phyloP scores from a whole-genome alignment of 768 basidiomycete species.

The Suillus brevipes region DNA sequence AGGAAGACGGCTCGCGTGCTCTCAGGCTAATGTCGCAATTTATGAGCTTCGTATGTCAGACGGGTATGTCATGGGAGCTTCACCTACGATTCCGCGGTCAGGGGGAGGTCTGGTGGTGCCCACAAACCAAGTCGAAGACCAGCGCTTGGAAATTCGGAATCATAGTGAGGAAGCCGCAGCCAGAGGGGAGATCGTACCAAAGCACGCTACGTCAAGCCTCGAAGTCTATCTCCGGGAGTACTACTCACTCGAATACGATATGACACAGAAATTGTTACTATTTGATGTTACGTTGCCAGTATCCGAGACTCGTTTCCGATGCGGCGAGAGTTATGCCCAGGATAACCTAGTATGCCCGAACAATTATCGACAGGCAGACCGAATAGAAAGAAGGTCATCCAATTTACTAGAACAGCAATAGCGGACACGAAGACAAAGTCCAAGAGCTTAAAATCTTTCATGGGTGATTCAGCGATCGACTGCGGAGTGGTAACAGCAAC shows the following conservation, averaged over 20 bases:
- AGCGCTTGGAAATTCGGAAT: not conserved
- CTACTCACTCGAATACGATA: not conserved
- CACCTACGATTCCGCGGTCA: not conserved
- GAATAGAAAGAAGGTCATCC: not conserved
- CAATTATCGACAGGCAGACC: not conserved
- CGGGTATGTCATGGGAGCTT: not conserved
- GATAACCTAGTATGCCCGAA: not conserved
- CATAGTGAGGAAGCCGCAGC: not conserved
- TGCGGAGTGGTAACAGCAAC: not conserved
- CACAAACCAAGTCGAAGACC: not conserved
- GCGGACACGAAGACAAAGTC: not conserved
- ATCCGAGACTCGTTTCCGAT: not conserved
- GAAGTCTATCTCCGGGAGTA: not conserved
- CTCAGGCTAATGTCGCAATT: not conserved
- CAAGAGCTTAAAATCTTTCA: not conserved
- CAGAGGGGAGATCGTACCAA: not conserved
- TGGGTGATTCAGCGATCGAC: not conserved
- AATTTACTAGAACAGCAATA: not conserved
- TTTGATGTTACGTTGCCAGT: not conserved
- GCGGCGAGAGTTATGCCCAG: not conserved
- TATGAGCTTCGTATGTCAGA: not conserved
- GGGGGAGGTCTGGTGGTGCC: not conserved
- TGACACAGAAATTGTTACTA: not conserved
- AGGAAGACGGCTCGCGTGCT: not conserved
- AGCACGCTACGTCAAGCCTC: not conserved